phyloP scores from a whole-genome alignment of 768 basidiomycete genomes.

The Guyanaporus albipodus region DNA sequence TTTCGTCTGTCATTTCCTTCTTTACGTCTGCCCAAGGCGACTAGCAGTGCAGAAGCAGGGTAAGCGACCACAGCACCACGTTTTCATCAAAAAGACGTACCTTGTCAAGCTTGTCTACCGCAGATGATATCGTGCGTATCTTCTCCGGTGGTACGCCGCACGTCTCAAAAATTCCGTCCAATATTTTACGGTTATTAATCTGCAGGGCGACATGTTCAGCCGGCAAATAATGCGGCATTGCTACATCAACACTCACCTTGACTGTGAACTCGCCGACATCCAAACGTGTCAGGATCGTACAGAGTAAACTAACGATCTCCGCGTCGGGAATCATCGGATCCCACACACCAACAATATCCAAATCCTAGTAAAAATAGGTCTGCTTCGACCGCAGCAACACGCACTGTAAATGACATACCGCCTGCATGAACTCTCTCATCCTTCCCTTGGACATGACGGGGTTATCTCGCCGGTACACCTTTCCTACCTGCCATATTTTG shows the following conservation, averaged over 20 bases:
- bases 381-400: no score
- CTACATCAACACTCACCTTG: slow-evolving; percentile 54
- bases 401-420: slow-evolving; percentile 45
- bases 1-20: slow-evolving; percentile 96
- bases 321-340: slow-evolving; percentile 98
- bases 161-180: slow-evolving; percentile 95
- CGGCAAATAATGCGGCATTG: background rate
- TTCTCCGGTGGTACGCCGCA: slow-evolving; percentile 92
- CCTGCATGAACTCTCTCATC: slow-evolving; percentile 98
- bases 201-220: slow-evolving; percentile 28
- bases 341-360: slow-evolving; percentile 90
- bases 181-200: slow-evolving; percentile 94
- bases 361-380: slow-evolving; percentile 70
- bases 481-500: slow-evolving; percentile 98
- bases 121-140: slow-evolving; percentile 88
- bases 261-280: slow-evolving; percentile 94
- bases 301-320: slow-evolving; percentile 78
- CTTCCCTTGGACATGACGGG: slow-evolving; percentile 98
- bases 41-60: slow-evolving; percentile 33
- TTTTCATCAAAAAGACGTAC: slow-evolving; percentile 34
- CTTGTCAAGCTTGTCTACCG: slow-evolving; percentile 99
- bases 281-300: slow-evolving; percentile 74
- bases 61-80: background rate
- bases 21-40: slow-evolving; percentile 88
- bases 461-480: slow-evolving; percentile 94